phyloP scores from a whole-genome alignment of 148 eudicot genomes.

The Fagopyrum homotropicum region DNA sequence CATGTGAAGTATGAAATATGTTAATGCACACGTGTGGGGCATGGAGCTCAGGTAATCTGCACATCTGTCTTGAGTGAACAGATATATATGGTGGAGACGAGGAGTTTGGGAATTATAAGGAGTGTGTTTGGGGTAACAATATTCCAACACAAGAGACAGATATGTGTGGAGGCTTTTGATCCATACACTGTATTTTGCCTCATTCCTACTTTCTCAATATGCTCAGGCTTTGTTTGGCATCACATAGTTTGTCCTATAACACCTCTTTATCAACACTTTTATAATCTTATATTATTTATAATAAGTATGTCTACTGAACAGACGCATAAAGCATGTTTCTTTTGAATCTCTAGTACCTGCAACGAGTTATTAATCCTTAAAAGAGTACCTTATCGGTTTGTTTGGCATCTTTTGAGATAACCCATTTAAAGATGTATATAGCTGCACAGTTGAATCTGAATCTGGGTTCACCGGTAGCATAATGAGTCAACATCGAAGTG shows the following conservation, averaged over 20 bases:
- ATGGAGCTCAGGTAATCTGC: slow-evolving; percentile 9
- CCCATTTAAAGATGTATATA: neutral
- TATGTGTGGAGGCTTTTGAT: slow-evolving; percentile 1
- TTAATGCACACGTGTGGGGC: slow-evolving; percentile 14
- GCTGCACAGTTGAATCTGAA: neutral
- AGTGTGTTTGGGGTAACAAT: neutral
- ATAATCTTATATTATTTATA: too few relatives aligned
- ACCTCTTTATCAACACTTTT: neutral
- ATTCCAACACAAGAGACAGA: slow-evolving; percentile 9
- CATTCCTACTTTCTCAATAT: neutral
- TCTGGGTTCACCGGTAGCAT: neutral
- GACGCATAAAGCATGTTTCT: neutral
- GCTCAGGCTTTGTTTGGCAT: neutral
- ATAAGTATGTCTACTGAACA: neutral
- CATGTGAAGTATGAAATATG: slow-evolving; percentile 2
- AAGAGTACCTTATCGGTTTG: neutral
- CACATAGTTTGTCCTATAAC: neutral
- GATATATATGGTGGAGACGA: neutral
- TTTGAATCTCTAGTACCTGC: neutral
- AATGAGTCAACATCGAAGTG: neutral
- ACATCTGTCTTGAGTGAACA: slow-evolving; percentile 8
- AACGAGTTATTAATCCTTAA: neutral
- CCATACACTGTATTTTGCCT: slow-evolving; percentile 3
- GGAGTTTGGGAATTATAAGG: neutral
- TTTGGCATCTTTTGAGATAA: neutral